Evolutionary conservation across 768 basidiomycete species (phyloP), one percentile per base, ranked within the genome.

Genomic region (Calvatia gigantea): DNA sequence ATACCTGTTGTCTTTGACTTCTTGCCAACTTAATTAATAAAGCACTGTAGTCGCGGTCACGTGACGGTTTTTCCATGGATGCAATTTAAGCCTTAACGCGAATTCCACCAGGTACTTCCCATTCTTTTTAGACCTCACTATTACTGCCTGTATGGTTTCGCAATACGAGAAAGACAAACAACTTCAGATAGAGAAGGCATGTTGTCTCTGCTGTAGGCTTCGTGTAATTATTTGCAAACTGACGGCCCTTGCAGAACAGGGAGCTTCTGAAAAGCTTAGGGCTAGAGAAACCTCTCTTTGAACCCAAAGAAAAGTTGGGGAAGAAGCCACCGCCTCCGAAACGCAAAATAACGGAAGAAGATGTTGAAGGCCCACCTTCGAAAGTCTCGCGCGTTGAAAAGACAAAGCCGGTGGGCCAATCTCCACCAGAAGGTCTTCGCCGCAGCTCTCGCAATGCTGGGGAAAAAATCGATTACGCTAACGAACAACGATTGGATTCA

Each of bases 361-460:
- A 66, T 31, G 15, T 38, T 19, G 46, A 58, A 17, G 49, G 51
- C 29, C 58, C 65, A 11, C 58, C 62, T 6, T 43, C 61, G 33
- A 76, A 73, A 62, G 65, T 64, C 6, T 59, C 64, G 31, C 73
- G 75, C 49, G 64, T 64, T n/a, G 68, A 71, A 33, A 65, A 69
- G 17, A 9, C 14, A 2, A 58, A 29, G 6, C 48, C 39, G 11
- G 58, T 61, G 3, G 57, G 48, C 14, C 53, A 62, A 11, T 58
- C 60, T 23, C 27, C 60, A 0, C 60, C 62, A 31, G 54, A 62
- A 5, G 74, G 73, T 8, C 61, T 76, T 51, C 81, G 91, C n/a
- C 75, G 91, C 49, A 92, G 90, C 64, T 71, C 79, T 41, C 78
- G 91, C 47, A 84, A 84, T 58, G 73, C 76, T 3, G 85, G 83